These are phyloP conservation scores for Mucor lusitanicus DNA, from an alignment of 371 early-diverging fungal species.

Conservation along the genomic window DNA sequence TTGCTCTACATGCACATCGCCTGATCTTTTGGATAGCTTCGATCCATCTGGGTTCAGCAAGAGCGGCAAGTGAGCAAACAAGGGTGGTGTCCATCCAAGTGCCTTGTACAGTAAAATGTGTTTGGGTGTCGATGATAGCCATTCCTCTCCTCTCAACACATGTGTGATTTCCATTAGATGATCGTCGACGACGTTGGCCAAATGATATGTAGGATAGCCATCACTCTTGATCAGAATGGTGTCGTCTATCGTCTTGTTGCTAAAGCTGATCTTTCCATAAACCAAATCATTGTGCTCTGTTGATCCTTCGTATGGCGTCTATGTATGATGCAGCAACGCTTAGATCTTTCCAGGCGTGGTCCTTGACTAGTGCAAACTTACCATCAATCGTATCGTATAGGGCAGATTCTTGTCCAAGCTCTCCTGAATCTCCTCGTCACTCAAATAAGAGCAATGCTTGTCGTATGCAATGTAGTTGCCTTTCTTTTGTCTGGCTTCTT, in stretches of 20 bases:
- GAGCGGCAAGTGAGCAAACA: slow-evolving; percentile 89
- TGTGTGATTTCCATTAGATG: slow-evolving; percentile 89
- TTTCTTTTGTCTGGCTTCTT: slow-evolving; percentile 55
- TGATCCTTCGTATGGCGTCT: slow-evolving; percentile 62
- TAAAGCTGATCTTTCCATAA: slow-evolving; percentile 73
- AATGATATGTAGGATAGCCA: slow-evolving; percentile 93
- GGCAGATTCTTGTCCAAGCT: slow-evolving; percentile 56
- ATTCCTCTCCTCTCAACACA: slow-evolving; percentile 95
- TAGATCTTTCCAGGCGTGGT: neutral
- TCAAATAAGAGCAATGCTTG: slow-evolving; percentile 74
- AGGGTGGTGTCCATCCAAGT: slow-evolving; percentile 79
- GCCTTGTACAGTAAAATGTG: slow-evolving; percentile 84
- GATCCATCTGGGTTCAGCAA: slow-evolving; percentile 81
- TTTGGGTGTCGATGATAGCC: slow-evolving; percentile 93
- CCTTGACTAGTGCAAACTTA: slow-evolving; percentile 20
- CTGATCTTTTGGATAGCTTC: slow-evolving; percentile 86
- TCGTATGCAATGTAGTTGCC: slow-evolving; percentile 80
- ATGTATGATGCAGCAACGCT: neutral
- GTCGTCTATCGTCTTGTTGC: slow-evolving; percentile 82
- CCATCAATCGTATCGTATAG: slow-evolving; percentile 77
- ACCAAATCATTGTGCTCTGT: slow-evolving; percentile 75
- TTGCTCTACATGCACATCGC: slow-evolving; percentile 77
- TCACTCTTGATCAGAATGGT: slow-evolving; percentile 90
- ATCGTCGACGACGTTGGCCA: slow-evolving; percentile 96
- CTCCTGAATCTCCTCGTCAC: slow-evolving; percentile 60